Evolutionary conservation across 1,284 basidiomycete species (phyloP).

Genomic region (Cryptococcus sp.): DNA sequence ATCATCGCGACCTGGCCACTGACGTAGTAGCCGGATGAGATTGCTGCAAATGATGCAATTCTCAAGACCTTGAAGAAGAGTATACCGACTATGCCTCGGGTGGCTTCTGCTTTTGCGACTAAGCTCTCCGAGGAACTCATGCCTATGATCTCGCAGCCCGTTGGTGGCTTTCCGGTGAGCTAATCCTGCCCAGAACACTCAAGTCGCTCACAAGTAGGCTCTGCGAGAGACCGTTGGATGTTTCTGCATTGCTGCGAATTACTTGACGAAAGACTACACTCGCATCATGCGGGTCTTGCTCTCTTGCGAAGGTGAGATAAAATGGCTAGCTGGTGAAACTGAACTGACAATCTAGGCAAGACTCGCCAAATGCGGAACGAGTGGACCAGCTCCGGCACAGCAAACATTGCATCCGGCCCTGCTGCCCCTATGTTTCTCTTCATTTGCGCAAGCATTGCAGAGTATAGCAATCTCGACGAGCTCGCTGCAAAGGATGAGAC

Average conservation of each 20-base stretch:
- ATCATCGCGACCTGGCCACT: background rate
- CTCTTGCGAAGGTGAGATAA: conserved; percentile 66
- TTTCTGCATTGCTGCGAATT: conserved; percentile 74
- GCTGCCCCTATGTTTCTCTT: conserved; percentile 58
- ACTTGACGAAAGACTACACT: conserved; percentile 78
- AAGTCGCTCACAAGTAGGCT: conserved; percentile 54
- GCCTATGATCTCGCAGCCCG: conserved; percentile 77
- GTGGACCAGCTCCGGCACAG: conserved; percentile 4
- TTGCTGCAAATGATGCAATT: conserved; percentile 71
- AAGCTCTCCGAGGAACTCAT: conserved; percentile 74
- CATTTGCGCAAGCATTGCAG: conserved; percentile 75
- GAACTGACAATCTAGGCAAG: too few species aligned
- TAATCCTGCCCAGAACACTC: too few species aligned
- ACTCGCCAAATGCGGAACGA: conserved; percentile 11
- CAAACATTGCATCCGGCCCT: conserved; percentile 6
- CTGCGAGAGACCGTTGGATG: conserved; percentile 87
- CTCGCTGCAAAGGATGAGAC: conserved; percentile 49
- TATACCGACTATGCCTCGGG: conserved; percentile 81
- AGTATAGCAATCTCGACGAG: conserved; percentile 80
- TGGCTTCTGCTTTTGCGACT: conserved; percentile 75
- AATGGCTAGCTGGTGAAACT: too few species aligned
- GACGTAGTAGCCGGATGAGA: conserved; percentile 65
- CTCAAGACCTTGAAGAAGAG: conserved; percentile 80
- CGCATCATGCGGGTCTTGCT: conserved; percentile 70
- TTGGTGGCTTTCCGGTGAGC: conserved; percentile 60